Conservation (phyloP, 2,329 filamentous ascomycete species). For the Didymella pomorum region DNA sequence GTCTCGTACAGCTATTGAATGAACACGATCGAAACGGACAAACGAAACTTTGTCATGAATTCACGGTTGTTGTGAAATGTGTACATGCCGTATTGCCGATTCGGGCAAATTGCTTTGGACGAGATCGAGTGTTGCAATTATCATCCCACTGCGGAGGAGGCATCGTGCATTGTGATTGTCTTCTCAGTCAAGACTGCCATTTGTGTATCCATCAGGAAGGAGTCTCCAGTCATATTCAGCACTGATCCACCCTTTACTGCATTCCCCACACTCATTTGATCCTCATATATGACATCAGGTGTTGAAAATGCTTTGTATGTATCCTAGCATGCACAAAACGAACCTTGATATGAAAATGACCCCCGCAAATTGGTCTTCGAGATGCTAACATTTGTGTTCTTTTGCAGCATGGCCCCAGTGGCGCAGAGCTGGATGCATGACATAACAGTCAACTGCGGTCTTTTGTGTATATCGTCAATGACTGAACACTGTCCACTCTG, state of each 20-base stretch:
- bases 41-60: too few relatives aligned
- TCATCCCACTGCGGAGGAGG: background rate
- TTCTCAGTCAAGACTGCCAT: background rate
- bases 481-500: background rate
- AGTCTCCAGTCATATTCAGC: background rate
- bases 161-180: too few relatives aligned
- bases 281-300: background rate
- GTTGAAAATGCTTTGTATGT: background rate
- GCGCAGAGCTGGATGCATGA: background rate
- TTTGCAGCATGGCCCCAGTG: background rate
- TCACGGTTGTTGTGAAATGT: background rate
- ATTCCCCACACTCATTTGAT: background rate
- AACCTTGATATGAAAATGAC: background rate
- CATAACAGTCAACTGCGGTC: background rate
- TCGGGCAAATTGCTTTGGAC: background rate
- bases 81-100: background rate
- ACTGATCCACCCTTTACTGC: background rate
- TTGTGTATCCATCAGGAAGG: background rate
- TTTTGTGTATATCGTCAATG: background rate
- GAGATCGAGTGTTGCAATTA: background rate
- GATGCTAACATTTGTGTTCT: background rate
- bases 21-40: slow-evolving; percentile 3
- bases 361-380: background rate
- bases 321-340: background rate
- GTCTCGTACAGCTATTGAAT: slow-evolving; percentile 30